A percentile compares a stretch with the other conserved stretches of the same genome.
phyloP scores from a whole-genome alignment of 108 stramenopile species.

The Aureococcus anophagefferens region DNA sequence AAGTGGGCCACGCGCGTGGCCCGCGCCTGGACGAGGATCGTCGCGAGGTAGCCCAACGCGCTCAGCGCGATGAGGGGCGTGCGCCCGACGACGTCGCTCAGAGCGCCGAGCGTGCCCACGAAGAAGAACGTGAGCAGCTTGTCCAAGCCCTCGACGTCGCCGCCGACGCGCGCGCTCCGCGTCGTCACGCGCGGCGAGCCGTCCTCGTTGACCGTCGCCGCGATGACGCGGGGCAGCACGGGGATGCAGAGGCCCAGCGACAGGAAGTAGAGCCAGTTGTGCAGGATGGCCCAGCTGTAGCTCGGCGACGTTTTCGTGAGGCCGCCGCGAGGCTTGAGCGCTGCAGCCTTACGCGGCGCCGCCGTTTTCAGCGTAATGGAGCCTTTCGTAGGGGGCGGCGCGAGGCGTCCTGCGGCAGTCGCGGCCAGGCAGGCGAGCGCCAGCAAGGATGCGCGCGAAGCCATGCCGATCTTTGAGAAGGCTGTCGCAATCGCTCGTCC shows the following conservation, averaged over 20 bases:
- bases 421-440: too few species aligned
- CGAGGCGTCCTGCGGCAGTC: too few species aligned
- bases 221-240: constrained; percentile 15
- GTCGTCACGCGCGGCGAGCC: constrained; percentile 8
- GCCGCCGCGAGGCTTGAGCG: too few species aligned
- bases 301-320: too few species aligned
- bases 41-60: constrained; percentile 14
- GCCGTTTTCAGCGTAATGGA: too few species aligned
- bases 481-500: too few species aligned
- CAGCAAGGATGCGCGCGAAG: too few species aligned
- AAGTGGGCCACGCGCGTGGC: constrained; percentile 11
- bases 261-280: constrained; percentile 26
- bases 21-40: constrained; percentile 16
- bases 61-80: constrained; percentile 22
- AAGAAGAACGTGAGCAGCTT: constrained; percentile 19
- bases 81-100: constrained; percentile 16
- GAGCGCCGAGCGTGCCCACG: constrained; percentile 12
- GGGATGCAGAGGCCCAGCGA: constrained; percentile 25
- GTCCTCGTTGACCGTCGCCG: constrained; percentile 12
- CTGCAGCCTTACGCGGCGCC: too few species aligned
- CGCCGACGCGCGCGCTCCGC: constrained; percentile 6
- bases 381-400: too few species aligned
- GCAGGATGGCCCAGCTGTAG: constrained; percentile 17
- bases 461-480: too few species aligned
- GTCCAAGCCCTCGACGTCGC: constrained; percentile 22